Percentiles rank a stretch among this genome's conserved stretches.
Conservation (phyloP, 2,329 filamentous ascomycete genomes). For the Aspergillus piperis region DNA sequence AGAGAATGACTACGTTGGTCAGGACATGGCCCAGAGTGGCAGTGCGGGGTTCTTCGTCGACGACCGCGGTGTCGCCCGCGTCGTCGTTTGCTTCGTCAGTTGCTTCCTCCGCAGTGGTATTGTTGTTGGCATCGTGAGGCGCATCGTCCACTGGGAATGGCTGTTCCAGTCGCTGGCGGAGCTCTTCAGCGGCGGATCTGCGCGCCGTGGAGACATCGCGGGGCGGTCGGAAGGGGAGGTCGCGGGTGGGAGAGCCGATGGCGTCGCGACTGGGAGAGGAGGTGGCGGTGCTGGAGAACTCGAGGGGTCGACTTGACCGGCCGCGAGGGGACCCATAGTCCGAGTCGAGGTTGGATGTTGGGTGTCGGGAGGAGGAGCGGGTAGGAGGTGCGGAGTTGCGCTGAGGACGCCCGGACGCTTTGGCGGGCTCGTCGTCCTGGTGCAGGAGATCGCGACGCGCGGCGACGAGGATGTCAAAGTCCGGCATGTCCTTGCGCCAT, state of each 20-base stretch:
- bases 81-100: slow-evolving; percentile 4
- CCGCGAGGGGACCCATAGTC: slow-evolving; percentile 29
- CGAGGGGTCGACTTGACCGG: slow-evolving; percentile 20
- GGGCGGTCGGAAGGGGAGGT: slow-evolving; percentile 24
- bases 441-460: slow-evolving; percentile 52
- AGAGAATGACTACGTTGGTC: slow-evolving; percentile 76
- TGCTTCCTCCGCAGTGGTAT: background rate
- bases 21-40: slow-evolving; percentile 75
- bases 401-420: slow-evolving; percentile 19
- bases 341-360: slow-evolving; percentile 9
- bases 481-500: slow-evolving; percentile 66
- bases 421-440: slow-evolving; percentile 29
- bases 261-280: slow-evolving; percentile 22
- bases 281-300: slow-evolving; percentile 15
- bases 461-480: slow-evolving; percentile 72
- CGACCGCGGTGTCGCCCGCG: slow-evolving; percentile 16
- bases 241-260: slow-evolving; percentile 28
- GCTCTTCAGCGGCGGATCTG: slow-evolving; percentile 29
- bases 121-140: background rate
- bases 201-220: slow-evolving; percentile 30
- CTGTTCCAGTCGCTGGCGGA: slow-evolving; percentile 38
- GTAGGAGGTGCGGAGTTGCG: slow-evolving; percentile 26
- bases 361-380: slow-evolving; percentile 21
- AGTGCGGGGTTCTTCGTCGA: slow-evolving; percentile 42
- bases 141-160: slow-evolving; percentile 28